Evolutionary conservation across 805 yeast genomes (phyloP), one percentile per base, ranked within the genome.

Genomic region (Candida takata): DNA sequence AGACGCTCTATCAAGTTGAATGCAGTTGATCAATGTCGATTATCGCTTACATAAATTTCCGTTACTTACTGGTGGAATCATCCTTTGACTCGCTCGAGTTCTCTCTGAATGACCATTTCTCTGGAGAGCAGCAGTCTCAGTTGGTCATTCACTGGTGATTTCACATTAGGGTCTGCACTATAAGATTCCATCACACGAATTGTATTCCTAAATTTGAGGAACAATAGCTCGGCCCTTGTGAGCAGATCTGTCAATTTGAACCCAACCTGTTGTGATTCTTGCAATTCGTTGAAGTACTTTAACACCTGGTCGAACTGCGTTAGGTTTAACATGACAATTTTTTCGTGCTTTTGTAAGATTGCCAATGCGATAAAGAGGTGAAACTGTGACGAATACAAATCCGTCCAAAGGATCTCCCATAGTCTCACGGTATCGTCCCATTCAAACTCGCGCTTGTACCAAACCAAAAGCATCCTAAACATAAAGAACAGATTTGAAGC

Each of bases 361-460:
- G 95, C 92, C 46, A 90, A 63, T 14, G 95, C 90, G 49, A 92
- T 70, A 52, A 92, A 87, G 25, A 92, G 60, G 48, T 87, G 94
- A 56, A 81, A 88, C 57, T 92, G 97, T 6, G 92, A 78, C 0
- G 90, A 74, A 51, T 84, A 78, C 50, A 64, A 81, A 60, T 90
- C 90, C 0, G 97, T 90, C 79, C 92, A 85, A 31, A 92, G 64
- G 4, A 83, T 77, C 53, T 90, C 98, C 97, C 97, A 90, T n/a
- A 90, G 66, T 20, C 72, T 65, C 52, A 83, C 62, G 2, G 85
- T 83, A 36, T 84, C 84, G 32, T 73, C 74, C 72, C 90, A 84
- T 19, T 70, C 72, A 44, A 92, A 80, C 52, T 92, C 98, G 33
- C 98, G 74, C 57, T 92, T 92, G 56, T 74, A 92, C 95, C 96